A percentile compares a stretch with the other conserved stretches of the same genome.
These are phyloP conservation scores for Jimgerdemannia flammicorona DNA, from an alignment of 192 early-diverging fungal genomes.

Conservation along the genomic window DNA sequence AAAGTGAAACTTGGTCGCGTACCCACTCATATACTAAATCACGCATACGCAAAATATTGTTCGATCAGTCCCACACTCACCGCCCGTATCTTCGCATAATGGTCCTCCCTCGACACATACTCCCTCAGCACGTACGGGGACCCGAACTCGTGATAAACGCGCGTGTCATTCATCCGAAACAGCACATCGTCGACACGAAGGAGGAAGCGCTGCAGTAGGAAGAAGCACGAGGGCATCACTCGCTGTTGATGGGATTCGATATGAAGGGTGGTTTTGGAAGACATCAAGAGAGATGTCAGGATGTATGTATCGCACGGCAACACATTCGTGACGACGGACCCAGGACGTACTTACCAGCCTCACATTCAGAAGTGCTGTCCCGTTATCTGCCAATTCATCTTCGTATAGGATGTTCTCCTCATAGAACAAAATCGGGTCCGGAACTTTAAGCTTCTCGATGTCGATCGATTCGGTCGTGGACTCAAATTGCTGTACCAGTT, in stretches of 20 bases:
- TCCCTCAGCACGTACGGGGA: slow-evolving; percentile 60
- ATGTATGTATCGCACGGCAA: neutral
- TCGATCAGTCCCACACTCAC: slow-evolving; percentile 35
- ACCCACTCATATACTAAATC: neutral
- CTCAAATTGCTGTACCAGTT: slow-evolving; percentile 15
- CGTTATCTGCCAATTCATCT: slow-evolving; percentile 97
- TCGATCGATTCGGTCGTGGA: slow-evolving; percentile 55
- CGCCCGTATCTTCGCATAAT: slow-evolving; percentile 51
- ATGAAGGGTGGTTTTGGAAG: neutral
- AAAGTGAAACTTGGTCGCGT: neutral
- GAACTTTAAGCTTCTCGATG: slow-evolving; percentile 65
- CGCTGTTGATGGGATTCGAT: slow-evolving; percentile 40
- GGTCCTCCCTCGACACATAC: slow-evolving; percentile 63
- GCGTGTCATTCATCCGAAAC: slow-evolving; percentile 86
- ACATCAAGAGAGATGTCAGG: slow-evolving; percentile 8
- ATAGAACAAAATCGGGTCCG: slow-evolving; percentile 90
- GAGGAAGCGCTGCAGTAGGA: slow-evolving; percentile 85
- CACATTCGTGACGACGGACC: too few relatives aligned
- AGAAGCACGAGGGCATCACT: slow-evolving; percentile 92
- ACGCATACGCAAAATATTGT: too few relatives aligned
- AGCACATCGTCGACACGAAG: slow-evolving; percentile 92
- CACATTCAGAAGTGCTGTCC: slow-evolving; percentile 72
- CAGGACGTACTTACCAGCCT: slow-evolving; percentile 58
- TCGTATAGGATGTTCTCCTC: slow-evolving; percentile 94
- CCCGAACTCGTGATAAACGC: slow-evolving; percentile 87